phyloP scores from a whole-genome alignment of 805 yeast species.

The Wickerhamiella sorbophila region DNA sequence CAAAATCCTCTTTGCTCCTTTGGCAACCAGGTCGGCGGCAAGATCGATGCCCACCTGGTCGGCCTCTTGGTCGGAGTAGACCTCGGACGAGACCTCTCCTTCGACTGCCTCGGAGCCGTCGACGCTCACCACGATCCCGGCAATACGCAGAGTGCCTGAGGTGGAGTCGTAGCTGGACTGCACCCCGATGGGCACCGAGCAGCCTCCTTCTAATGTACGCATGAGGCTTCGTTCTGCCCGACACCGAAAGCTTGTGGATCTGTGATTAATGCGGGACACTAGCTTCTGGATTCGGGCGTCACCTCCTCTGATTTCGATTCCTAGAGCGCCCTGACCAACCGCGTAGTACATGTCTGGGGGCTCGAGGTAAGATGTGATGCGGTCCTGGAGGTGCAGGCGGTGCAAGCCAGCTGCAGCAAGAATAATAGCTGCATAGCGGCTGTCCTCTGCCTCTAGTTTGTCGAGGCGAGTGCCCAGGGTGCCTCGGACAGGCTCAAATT shows the following conservation, averaged over 20 bases:
- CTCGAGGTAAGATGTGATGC: slow-evolving; percentile 61
- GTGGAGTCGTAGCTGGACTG: slow-evolving; percentile 39
- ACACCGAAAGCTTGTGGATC: slow-evolving; percentile 57
- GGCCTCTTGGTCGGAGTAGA: slow-evolving; percentile 43
- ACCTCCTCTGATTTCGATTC: slow-evolving; percentile 68
- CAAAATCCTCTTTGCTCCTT: slow-evolving; percentile 74
- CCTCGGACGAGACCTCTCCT: slow-evolving; percentile 31
- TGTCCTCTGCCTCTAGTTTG: slow-evolving; percentile 61
- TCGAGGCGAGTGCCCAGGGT: slow-evolving; percentile 62
- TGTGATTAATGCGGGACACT: slow-evolving; percentile 50
- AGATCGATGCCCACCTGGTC: slow-evolving; percentile 52
- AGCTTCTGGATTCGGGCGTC: slow-evolving; percentile 47
- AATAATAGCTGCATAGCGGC: slow-evolving; percentile 57
- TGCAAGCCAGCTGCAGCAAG: slow-evolving; percentile 87
- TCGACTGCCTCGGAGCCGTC: slow-evolving; percentile 67
- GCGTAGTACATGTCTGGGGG: slow-evolving; percentile 83
- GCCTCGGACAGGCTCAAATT: slow-evolving; percentile 79
- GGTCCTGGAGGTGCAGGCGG: slow-evolving; percentile 52
- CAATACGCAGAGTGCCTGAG: slow-evolving; percentile 36
- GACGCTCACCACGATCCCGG: slow-evolving; percentile 68
- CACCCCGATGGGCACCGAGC: slow-evolving; percentile 95
- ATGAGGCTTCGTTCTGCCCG: slow-evolving; percentile 76
- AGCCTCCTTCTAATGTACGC: slow-evolving; percentile 90
- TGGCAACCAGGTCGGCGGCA: slow-evolving; percentile 49
- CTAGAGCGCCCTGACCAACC: slow-evolving; percentile 98